Percentiles rank a stretch among this genome's conserved stretches.
These are phyloP conservation scores for Leccinum pellstonianum DNA, from an alignment of 768 basidiomycete species.

Conservation along the genomic window DNA sequence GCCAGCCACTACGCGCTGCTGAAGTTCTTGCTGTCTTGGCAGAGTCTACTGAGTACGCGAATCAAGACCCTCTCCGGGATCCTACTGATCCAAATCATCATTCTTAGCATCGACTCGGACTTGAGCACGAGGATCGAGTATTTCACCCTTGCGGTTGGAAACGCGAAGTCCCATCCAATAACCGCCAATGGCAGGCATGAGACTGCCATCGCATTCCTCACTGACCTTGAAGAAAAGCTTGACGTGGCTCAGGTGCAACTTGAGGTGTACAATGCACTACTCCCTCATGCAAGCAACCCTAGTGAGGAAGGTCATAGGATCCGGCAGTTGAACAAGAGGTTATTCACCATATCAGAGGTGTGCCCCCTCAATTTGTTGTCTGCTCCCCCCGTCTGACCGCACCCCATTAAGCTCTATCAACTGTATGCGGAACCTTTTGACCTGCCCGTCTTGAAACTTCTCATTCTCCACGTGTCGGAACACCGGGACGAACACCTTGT, in stretches of 20 bases:
- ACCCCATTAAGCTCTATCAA: constrained; percentile 68
- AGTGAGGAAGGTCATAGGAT: constrained; percentile 64
- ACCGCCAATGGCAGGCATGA: constrained; percentile 76
- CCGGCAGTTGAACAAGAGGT: constrained; percentile 50
- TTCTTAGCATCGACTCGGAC: constrained; percentile 57
- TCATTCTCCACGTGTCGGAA: constrained; percentile 92
- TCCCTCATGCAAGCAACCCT: constrained; percentile 59
- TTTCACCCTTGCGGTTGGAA: constrained; percentile 90
- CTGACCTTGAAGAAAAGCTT: constrained; percentile 84
- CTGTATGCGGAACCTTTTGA: constrained; percentile 86
- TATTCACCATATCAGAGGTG: constrained; percentile 87
- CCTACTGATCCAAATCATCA: constrained; percentile 2
- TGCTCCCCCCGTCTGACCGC: constrained; percentile 12
- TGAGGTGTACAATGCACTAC: constrained; percentile 75
- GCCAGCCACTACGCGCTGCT: constrained; percentile 84
- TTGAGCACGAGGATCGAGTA: constrained; percentile 84
- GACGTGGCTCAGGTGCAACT: constrained; percentile 97
- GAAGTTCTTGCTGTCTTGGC: constrained; percentile 81
- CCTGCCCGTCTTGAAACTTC: constrained; percentile 76
- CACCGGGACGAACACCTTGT: constrained; percentile 83
- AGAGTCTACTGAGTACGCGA: constrained; percentile 73
- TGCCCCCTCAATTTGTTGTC: constrained; percentile 18
- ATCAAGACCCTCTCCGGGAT: neutral
- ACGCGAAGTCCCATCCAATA: constrained; percentile 92
- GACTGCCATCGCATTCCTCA: constrained; percentile 93